Conservation (phyloP, 2,329 filamentous ascomycete species). For the Trichophyton equinum region DNA sequence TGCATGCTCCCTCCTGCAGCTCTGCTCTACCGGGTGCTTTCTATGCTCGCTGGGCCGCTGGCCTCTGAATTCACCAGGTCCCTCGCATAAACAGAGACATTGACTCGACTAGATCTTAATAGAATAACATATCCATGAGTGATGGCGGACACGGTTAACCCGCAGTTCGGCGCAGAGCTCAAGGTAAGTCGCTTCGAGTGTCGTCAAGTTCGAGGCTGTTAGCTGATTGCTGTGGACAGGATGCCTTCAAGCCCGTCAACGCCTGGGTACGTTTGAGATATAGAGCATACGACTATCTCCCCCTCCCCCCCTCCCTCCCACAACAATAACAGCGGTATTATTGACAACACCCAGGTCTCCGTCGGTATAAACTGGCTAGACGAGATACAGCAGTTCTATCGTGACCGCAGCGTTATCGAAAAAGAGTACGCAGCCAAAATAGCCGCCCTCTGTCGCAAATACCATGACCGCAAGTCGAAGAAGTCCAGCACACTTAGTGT, state of each 20-base stretch:
- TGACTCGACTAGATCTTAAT: not conserved
- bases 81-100: not conserved
- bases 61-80: not conserved
- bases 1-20: not conserved
- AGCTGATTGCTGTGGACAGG: slow-evolving; percentile 42
- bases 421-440: slow-evolving; percentile 93
- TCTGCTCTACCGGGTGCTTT: not conserved
- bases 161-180: slow-evolving; percentile 84
- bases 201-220: not conserved
- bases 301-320: slow-evolving; percentile 5
- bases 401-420: slow-evolving; percentile 84
- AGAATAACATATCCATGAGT: not conserved
- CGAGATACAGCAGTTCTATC: slow-evolving; percentile 94
- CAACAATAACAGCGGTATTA: not conserved
- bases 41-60: not conserved
- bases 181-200: slow-evolving; percentile 46
- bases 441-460: slow-evolving; percentile 79
- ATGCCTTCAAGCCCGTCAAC: slow-evolving; percentile 93
- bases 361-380: slow-evolving; percentile 90
- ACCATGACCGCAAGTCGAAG: slow-evolving; percentile 91
- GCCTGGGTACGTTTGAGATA: slow-evolving; percentile 51
- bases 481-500: slow-evolving; percentile 82
- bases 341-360: slow-evolving; percentile 42
- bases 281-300: slow-evolving; percentile 11
- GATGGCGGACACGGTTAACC: slow-evolving; percentile 73